Evolutionary conservation across 225 moss, liverwort and hornwort species (phyloP), one percentile per base, ranked within the genome.

Genomic region (Neckera pumila): DNA sequence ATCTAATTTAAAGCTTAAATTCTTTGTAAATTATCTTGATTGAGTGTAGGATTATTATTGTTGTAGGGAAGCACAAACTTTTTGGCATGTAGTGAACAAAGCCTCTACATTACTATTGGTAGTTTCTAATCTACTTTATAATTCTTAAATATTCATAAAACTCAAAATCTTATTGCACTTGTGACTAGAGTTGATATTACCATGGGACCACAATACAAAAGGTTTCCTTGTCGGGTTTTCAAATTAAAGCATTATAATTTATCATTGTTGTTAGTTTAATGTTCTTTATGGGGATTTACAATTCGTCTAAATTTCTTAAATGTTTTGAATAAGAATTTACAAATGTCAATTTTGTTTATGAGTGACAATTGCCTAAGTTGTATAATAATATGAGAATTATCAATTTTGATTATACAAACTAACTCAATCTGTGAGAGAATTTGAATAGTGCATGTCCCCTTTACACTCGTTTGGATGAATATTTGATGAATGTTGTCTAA

Each of bases 231-330:
- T 31, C 1, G 31, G 0, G 18, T 47, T 30, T 47, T 7, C 2
- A 74, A 74, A 43, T 72, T 5, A 72, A 75, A 47, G 12, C 74
- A 49, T 75, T 0, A 19, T 28, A 31, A 11, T 18, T 74, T 74
- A 31, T 1, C 0, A 30, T 0, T 47, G 0, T 49, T 49, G 4
- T 75, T 0, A 45, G 0, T 43, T 43, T 28, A 28, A 43, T 3
- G 17, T 28, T 17, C 43, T 27, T 28, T 3, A 11, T 7, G 2
- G 2, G 0, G 20, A 49, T 31, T 75, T 31, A 4, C 0, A 75
- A 8, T 75, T 49, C 51, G 5, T 33, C 6, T 28, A 30, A 17
- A 28, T 6, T 73, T 73, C 17, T 45, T 28, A 14, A 45, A 28
- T 73, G 45, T 11, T 71, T 45, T 30, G 30, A 45, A 6, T 28